Base-by-base conservation (phyloP, 805 yeast genomes). In the Candida piceae region DNA sequence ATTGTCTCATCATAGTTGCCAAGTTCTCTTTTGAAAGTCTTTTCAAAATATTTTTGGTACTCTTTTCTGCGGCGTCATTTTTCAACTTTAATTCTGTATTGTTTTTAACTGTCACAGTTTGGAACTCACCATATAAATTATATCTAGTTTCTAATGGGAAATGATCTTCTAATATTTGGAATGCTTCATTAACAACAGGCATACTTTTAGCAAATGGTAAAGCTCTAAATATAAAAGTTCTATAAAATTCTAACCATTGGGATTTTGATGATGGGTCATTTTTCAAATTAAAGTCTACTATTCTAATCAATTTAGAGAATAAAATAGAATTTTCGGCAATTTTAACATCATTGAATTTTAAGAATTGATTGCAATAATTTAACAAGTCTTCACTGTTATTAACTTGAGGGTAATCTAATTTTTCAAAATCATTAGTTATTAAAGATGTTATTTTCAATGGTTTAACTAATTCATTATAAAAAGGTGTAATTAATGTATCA, bases 11-110 rank as follows among this genome's bases (percentile, higher is more conserved):
- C 74, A 84, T 80, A 16, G 76, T 74, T 18, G 71, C 67, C 2
- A 84, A 80, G 42, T 85, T 88, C 43, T 85, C 89, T 31, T 80
- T 81, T 16, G 95, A 85, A 18, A 90, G 66, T 39, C 96, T 69
- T 53, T 90, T 89, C 45, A 90, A 62, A 3, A 80, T 70, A 52
- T 78, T 80, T 50, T 81, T 86, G 1, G 95, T 84, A 26, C 81
- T 76, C 54, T 84, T 86, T 52, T 82, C 93, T 0, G 94, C 82
- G 39, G 67, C 74, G 12, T 74, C 73, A 38, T 74, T 74, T 4
- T 80, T 77, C 19, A 78, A 61, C 43, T 78, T 80, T 5, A 84
- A 66, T 15, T 66, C 65, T 0, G 76, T 66, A 38, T 71, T 65
- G 40, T 70, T 75, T 49, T 82, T 82, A 3, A 80, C 66, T 4